phyloP scores from a whole-genome alignment of 345 rosid species.

The Hypericum perforatum region DNA sequence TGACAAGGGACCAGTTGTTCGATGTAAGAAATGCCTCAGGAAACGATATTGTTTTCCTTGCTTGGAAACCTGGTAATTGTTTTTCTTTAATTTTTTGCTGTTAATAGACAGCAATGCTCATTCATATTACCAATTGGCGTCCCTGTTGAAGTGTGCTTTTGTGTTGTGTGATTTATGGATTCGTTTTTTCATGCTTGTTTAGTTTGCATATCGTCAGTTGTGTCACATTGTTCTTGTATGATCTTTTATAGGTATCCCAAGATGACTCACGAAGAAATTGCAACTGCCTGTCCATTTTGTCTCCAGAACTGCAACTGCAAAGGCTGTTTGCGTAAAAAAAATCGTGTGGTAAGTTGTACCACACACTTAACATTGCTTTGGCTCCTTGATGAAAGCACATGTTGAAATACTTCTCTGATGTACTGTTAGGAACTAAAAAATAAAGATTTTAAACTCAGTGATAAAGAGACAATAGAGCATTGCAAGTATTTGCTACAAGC shows the following conservation, averaged over 20 bases:
- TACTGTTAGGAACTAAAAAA: constrained; percentile 13
- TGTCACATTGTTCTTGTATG: no score
- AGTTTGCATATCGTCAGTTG: no score
- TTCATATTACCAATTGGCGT: no score
- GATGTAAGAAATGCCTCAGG: no score
- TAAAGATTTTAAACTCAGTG: not conserved
- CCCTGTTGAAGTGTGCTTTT: no score
- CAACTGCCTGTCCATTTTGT: constrained; percentile 41
- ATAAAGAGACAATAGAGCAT: constrained; percentile 20
- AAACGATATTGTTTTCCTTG: no score
- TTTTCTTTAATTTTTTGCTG: no score
- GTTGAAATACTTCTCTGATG: constrained; percentile 2
- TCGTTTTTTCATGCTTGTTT: no score
- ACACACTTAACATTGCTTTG: not conserved
- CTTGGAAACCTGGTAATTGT: no score
- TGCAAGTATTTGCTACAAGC: constrained; percentile 22
- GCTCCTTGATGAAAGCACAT: not conserved
- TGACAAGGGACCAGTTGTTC: no score
- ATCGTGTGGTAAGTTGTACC: not conserved
- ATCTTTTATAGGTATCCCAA: not conserved
- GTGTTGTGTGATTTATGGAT: no score
- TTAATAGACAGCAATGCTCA: no score
- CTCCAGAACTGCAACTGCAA: constrained; percentile 50
- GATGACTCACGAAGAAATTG: constrained; percentile 31
- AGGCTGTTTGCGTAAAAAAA: constrained; percentile 46